These are phyloP conservation scores for Chaetomium sp. DNA, from an alignment of 2,329 filamentous ascomycete genomes.

Conservation along the genomic window DNA sequence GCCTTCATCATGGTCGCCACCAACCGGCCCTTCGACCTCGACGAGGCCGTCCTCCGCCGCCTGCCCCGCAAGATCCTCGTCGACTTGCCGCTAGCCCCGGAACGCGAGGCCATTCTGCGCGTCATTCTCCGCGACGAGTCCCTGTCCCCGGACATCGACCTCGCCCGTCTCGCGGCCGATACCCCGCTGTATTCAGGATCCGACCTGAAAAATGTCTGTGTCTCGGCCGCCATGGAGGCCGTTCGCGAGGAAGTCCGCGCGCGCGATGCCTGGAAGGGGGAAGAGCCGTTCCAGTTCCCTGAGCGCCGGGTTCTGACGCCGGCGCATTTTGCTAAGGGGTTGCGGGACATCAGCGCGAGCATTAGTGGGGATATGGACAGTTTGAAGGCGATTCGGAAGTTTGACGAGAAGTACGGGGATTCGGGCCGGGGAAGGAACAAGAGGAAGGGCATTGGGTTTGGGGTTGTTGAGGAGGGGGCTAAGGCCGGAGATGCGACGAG, in stretches of 20 bases:
- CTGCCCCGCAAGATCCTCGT: conserved; percentile 67
- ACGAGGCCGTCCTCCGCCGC: conserved; percentile 76
- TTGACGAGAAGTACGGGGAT: conserved; percentile 92
- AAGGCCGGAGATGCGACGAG: conserved; percentile 31
- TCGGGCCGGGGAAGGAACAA: conserved; percentile 57
- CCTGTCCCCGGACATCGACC: conserved; percentile 53
- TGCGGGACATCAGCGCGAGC: conserved; percentile 84
- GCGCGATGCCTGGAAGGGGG: background rate
- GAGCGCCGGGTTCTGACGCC: conserved; percentile 58
- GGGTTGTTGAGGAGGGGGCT: conserved; percentile 34
- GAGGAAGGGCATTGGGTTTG: conserved; percentile 53
- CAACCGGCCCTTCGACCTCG: conserved; percentile 90
- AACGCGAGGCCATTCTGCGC: conserved; percentile 55
- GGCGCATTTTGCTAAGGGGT: conserved; percentile 76
- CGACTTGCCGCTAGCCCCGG: conserved; percentile 59
- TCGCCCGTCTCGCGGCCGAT: conserved; percentile 56
- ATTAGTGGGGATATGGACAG: conserved; percentile 91
- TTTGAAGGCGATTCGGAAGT: conserved; percentile 80
- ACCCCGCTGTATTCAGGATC: conserved; percentile 77
- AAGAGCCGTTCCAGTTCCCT: conserved; percentile 53
- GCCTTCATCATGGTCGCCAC: conserved; percentile 98
- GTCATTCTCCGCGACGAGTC: conserved; percentile 66
- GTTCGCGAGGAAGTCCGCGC: conserved; percentile 63
- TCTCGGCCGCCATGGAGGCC: conserved; percentile 71
- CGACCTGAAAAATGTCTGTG: conserved; percentile 76